Base-by-base conservation (phyloP, 441 rosid genomes). In the Arabidopsis lyrata region DNA sequence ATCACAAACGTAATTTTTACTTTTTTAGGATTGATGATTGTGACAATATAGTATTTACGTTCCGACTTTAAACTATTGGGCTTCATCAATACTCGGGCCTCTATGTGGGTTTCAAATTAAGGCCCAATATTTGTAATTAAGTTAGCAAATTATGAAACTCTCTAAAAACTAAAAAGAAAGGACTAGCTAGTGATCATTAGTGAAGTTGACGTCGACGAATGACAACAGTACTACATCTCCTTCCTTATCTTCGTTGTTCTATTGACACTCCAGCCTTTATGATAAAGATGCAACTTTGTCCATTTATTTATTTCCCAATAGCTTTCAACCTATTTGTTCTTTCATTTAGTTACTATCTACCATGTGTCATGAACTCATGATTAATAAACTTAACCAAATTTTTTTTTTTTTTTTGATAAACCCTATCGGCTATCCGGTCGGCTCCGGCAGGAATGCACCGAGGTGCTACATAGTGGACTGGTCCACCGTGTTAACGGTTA, bases 231-330 rank as follows among this genome's bases (percentile, higher is more conserved):
- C 34, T 20, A 42, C 52, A 14, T 56, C 13, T 7, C 50, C 56
- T 36, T 65, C 53, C 14, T 55, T 69, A 36, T 76, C 70, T 68
- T 20, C 22, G 66, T 18, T 53, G 63, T 27, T 68, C 36, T 3
- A 38, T 74, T 45, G 36, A 20, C 74, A 62, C 0, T 54, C 55
- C 79, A 76, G 75, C 79, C 79, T 54, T 45, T 55, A 53, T 69
- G 70, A 76, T 13, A 59, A 62, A 44, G 79, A 76, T 76, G 65
- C 27, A 13, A 27, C 70, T 20, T 53, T 68, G 16, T 63, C 60
- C 70, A 0, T 63, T 63, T 31, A 47, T 63, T 69, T 63, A 36
- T 63, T 16, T 68, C 55, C 18, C 52, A 5, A 13, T 67, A 41
- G 48, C n/a, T 18, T 75, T 35, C 50, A 22, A n/a, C 16, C 41